Evolutionary conservation across 805 yeast genomes (phyloP).

Genomic region (Wickerhamomyces xylosicus): DNA sequence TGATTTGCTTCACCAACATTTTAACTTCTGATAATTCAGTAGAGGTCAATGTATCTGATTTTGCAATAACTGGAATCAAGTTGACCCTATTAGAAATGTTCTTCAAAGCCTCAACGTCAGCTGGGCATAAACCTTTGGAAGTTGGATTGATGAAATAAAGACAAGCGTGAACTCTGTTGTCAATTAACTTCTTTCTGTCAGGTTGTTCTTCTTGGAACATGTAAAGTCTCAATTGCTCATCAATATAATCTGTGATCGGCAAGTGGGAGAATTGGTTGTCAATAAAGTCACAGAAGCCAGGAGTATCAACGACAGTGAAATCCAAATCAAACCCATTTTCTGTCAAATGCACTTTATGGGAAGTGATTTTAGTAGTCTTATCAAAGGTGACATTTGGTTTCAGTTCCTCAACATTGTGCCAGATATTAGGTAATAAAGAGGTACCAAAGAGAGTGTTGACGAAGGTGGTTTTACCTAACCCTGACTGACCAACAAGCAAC

Average conservation of each 20-base stretch:
- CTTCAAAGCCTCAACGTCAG: constrained; percentile 68
- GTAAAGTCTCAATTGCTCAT: constrained; percentile 60
- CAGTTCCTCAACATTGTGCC: constrained; percentile 30
- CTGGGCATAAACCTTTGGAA: constrained; percentile 46
- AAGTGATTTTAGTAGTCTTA: constrained; percentile 22
- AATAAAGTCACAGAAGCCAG: constrained; percentile 65
- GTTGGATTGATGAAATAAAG: constrained; percentile 72
- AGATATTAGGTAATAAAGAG: constrained; percentile 26
- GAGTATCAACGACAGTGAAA: constrained; percentile 61
- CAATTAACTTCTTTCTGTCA: constrained; percentile 38
- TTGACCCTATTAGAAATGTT: constrained; percentile 64
- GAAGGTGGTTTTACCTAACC: constrained; percentile 75
- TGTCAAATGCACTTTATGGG: constrained; percentile 38
- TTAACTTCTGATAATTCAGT: constrained; percentile 48
- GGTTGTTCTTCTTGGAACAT: constrained; percentile 78
- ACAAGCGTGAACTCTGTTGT: constrained; percentile 76
- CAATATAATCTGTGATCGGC: constrained; percentile 63
- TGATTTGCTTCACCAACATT: constrained; percentile 35
- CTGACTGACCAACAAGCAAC: constrained; percentile 81
- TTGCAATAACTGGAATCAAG: constrained; percentile 72
- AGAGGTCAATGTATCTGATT: constrained; percentile 64
- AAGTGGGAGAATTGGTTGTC: constrained; percentile 61
- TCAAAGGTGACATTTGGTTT: constrained; percentile 28
- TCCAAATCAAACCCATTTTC: constrained; percentile 52
- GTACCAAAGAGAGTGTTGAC: constrained; percentile 70